Percentiles rank a stretch among this genome's conserved stretches.
Evolutionary conservation across 1,139 yeast species (phyloP).

Genomic region (Zygoascus sp.): DNA sequence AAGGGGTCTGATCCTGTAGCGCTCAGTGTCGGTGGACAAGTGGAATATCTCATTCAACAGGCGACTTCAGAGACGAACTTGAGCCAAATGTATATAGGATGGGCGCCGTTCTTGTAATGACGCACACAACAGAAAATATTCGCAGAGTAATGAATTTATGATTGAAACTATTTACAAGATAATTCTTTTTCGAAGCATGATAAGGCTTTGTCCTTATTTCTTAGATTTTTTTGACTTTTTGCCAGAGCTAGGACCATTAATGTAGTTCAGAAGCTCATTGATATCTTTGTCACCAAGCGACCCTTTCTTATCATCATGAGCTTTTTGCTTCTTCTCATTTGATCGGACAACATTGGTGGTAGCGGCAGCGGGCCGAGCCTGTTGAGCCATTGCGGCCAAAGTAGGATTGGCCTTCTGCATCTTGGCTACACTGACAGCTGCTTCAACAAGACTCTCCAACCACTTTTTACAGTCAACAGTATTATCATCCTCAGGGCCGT

Average conservation of each 20-base stretch:
- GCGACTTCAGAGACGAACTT: slow-evolving; percentile 71
- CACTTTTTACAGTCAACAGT: slow-evolving; percentile 63
- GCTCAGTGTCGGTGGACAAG: slow-evolving; percentile 88
- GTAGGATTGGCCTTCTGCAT: slow-evolving; percentile 14
- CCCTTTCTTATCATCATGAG: slow-evolving; percentile 1
- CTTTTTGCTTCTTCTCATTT: not conserved
- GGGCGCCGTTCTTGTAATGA: slow-evolving; percentile 78
- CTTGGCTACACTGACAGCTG: slow-evolving; percentile 35
- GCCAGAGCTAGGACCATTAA: slow-evolving; percentile 27
- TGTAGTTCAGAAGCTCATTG: slow-evolving; percentile 36
- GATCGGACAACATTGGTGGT: not conserved
- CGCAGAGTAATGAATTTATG: slow-evolving; percentile 7
- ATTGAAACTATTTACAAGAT: slow-evolving; percentile 14
- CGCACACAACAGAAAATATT: not conserved
- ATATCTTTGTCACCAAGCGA: slow-evolving; percentile 27
- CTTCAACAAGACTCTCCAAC: slow-evolving; percentile 44
- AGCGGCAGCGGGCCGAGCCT: not conserved
- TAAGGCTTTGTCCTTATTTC: not conserved
- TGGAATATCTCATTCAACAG: slow-evolving; percentile 79
- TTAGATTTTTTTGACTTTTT: slow-evolving; percentile 16
- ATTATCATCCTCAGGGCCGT: slow-evolving; percentile 60
- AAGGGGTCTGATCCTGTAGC: slow-evolving; percentile 80
- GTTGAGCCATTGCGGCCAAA: slow-evolving; percentile 8
- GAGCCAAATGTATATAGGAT: slow-evolving; percentile 88
- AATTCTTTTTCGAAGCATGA: not conserved